Evolutionary conservation across 176 grass and related monocot species (phyloP), one percentile per base, ranked within the genome.

Genomic region (Echinochloa phyllopogon): DNA sequence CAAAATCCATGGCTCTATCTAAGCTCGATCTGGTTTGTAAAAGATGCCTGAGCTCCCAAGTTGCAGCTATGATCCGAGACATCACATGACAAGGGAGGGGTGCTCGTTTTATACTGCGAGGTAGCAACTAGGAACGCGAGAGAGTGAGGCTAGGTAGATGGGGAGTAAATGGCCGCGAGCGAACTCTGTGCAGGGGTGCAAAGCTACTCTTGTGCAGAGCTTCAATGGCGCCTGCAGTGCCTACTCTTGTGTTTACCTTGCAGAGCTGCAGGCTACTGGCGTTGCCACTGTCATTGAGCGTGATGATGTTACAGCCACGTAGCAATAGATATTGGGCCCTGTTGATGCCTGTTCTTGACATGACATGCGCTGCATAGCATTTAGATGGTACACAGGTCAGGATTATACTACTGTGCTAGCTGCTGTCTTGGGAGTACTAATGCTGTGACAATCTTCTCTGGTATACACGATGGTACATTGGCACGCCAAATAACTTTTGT

Each of bases 281-380:
- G 50, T 14, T 15, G 9, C 18, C 53, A 43, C 38, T 60, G 65
- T 53, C 63, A 38, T 69, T 52, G 16, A 42, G 8, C 25, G 42
- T 79, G 84, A 27, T 79, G 84, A 86, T 78, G 65, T 70, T 86
- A 78, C 75, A 85, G 62, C 43, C 70, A 74, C 70, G 69, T 64
- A 62, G 81, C 9, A 42, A 84, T 65, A 77, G 62, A 10, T 21
- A 20, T 2, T 39, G 20, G 29, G 13, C 17, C 40, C 33, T 75
- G 45, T 41, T 63, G 82, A 16, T 52, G 2, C 52, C 77, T 76
- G 37, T 56, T 67, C 15, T 66, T 27, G 60, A 76, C 48, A 56
- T 9, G 72, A 36, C 36, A 37, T 17, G 65, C 0, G 74, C n/a
- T 78, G 49, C 65, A 23, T 27, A 27, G 23, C 39, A 15, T 49